These are phyloP conservation scores for Ambrosiella beaveri DNA, from an alignment of 2,329 filamentous ascomycete genomes.

Conservation along the genomic window DNA sequence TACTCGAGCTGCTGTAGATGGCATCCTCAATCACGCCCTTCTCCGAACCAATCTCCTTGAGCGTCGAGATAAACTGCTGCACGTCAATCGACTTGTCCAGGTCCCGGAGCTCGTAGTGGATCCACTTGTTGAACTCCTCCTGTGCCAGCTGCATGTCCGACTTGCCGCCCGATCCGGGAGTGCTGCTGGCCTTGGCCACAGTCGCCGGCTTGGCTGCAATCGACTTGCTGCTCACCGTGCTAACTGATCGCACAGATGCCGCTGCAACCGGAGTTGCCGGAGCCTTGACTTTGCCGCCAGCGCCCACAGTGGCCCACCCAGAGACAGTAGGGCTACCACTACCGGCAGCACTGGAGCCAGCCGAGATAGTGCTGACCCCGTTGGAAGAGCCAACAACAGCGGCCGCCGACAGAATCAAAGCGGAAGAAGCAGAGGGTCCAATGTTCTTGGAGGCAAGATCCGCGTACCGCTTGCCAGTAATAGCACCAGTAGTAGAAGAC, in stretches of 20 bases:
- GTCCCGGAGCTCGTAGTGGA: conserved; percentile 63
- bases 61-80: conserved; percentile 53
- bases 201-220: conserved; percentile 33
- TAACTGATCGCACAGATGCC: conserved; percentile 23
- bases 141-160: conserved; percentile 36
- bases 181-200: conserved; percentile 24
- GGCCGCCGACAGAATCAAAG: conserved; percentile 21
- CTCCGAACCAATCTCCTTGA: conserved; percentile 62
- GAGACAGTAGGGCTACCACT: conserved; percentile 57
- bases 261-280: conserved; percentile 22
- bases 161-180: conserved; percentile 26
- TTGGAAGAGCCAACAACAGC: conserved; percentile 15
- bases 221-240: conserved; percentile 27
- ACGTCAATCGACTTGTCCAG: conserved; percentile 36
- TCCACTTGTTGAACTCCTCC: conserved; percentile 92
- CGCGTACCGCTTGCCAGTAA: conserved; percentile 72
- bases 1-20: conserved; percentile 71
- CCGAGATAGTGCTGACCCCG: background rate
- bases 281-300: conserved; percentile 76
- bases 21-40: conserved; percentile 72
- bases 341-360: conserved; percentile 24
- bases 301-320: conserved; percentile 91
- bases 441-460: conserved; percentile 72
- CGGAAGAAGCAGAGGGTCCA: conserved; percentile 16
- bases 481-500: conserved; percentile 25